Base-by-base conservation (phyloP, 441 rosid species). In the Flueggea neowawraea region DNA sequence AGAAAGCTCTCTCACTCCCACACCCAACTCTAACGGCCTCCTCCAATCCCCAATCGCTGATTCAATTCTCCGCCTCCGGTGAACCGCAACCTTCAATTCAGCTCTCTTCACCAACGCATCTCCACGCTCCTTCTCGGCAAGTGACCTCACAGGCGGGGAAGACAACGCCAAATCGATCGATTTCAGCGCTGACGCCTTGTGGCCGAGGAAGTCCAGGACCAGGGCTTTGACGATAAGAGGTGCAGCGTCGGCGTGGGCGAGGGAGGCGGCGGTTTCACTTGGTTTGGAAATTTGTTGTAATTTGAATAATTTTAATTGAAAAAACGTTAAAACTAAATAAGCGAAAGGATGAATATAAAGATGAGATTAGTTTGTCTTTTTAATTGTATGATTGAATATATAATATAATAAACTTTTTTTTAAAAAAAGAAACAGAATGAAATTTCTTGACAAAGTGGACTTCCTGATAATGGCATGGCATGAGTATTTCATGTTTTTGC, bases 121-220 rank as follows among this genome's bases (percentile, higher is more conserved):
- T 47, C 71, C 81, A 0, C 84, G 82, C 53, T 89, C 86, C 22
- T 63, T 67, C 2, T 57, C 75, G 8, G 73, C 49, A 16, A 86
- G 81, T 12, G 80, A 71, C 57, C 73, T 81, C 68, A 64, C 74
- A 9, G 81, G 77, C 62, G 82, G 77, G 10, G 66, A 61, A 43
- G 79, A 70, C 49, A 89, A 68, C 16, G 93, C 93, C 63, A 55
- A 58, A 12, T 86, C 87, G 13, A 86, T 75, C 68, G 87, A 74
- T 64, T 74, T 77, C 45, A 86, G 69, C 12, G 92, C 86, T 12
- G 90, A 64, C 14, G 63, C 71, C 39, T 70, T 75, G 78, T 76
- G 92, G 16, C 82, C 90, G 64, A 77, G 69, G 64, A 75, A 70
- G 62, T 82, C 83, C 33, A 82, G 77, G 45, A 84, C 83, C 9